phyloP scores from a whole-genome alignment of 2,329 filamentous ascomycete species.

The Monosporascus sp. region DNA sequence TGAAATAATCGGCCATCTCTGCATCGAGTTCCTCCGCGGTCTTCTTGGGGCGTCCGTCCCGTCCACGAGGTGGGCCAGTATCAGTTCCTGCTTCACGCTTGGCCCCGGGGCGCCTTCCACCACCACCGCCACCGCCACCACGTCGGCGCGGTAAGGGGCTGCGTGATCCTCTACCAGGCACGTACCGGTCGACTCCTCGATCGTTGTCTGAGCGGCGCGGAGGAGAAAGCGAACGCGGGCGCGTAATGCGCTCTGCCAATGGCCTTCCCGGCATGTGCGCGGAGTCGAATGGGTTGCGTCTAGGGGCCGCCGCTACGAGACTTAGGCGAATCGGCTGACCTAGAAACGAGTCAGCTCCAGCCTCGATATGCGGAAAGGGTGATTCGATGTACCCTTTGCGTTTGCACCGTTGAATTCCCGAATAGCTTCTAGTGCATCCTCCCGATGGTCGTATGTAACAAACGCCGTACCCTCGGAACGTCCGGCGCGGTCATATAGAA shows the following conservation, averaged over 20 bases:
- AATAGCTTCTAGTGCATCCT: slow-evolving; percentile 70
- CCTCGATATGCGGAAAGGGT: no score
- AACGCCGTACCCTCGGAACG: slow-evolving; percentile 81
- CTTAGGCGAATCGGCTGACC: slow-evolving; percentile 76
- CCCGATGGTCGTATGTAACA: slow-evolving; percentile 68
- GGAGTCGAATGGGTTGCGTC: slow-evolving; percentile 52
- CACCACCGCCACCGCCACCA: slow-evolving; percentile 39
- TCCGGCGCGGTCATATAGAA: slow-evolving; percentile 82
- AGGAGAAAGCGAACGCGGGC: slow-evolving; percentile 60
- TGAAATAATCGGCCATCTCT: slow-evolving; percentile 96
- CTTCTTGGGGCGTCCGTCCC: slow-evolving; percentile 65
- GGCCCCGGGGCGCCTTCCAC: slow-evolving; percentile 38
- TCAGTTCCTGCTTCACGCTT: slow-evolving; percentile 40
- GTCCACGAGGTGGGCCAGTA: slow-evolving; percentile 37
- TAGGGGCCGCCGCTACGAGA: slow-evolving; percentile 51
- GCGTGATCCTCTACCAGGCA: slow-evolving; percentile 55
- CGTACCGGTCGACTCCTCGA: slow-evolving; percentile 72
- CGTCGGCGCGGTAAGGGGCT: slow-evolving; percentile 54
- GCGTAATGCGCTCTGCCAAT: slow-evolving; percentile 57
- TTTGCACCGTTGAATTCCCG: slow-evolving; percentile 84
- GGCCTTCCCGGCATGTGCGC: slow-evolving; percentile 51
- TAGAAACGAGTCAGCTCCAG: slow-evolving; percentile 18
- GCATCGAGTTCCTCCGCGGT: slow-evolving; percentile 88
- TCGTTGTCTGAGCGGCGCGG: slow-evolving; percentile 42
- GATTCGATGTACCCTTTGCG: slow-evolving; percentile 58